Percentiles rank a stretch among this genome's conserved stretches.
phyloP scores from a whole-genome alignment of 2,329 filamentous ascomycete species.

The Pseudogymnoascus sp. region DNA sequence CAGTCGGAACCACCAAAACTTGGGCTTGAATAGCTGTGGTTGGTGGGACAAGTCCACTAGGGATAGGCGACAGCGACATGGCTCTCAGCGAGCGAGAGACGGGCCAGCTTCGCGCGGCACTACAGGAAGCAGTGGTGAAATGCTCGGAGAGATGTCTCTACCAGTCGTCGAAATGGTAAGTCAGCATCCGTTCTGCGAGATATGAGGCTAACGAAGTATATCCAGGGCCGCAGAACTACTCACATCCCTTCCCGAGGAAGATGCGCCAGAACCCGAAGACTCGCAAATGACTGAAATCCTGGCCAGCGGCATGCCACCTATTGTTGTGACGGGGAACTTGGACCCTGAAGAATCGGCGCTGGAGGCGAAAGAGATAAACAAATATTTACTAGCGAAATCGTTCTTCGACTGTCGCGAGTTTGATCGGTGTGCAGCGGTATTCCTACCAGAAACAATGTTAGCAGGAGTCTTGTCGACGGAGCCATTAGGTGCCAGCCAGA shows the following conservation, averaged over 20 bases:
- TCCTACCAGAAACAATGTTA: conserved; percentile 75
- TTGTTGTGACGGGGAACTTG: conserved; percentile 48
- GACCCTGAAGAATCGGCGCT: conserved; percentile 69
- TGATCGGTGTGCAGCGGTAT: conserved; percentile 85
- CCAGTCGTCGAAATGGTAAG: conserved; percentile 90
- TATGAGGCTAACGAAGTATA: conserved; percentile 18
- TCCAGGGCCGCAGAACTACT: conserved; percentile 88
- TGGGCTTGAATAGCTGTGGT: neutral
- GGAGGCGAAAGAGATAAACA: conserved; percentile 72
- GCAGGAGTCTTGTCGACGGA: conserved; percentile 52
- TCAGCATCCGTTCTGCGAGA: neutral
- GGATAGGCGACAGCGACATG: conserved; percentile 35
- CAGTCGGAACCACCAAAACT: neutral
- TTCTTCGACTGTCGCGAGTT: conserved; percentile 94
- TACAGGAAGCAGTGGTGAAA: conserved; percentile 81
- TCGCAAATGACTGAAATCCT: conserved; percentile 51
- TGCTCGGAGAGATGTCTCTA: conserved; percentile 95
- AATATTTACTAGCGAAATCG: conserved; percentile 84
- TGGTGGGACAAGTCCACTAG: neutral
- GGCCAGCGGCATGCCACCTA: conserved; percentile 44
- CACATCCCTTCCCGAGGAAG: conserved; percentile 64
- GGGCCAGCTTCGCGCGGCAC: conserved; percentile 50
- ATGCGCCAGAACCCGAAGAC: conserved; percentile 48
- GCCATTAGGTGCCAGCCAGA: conserved; percentile 33
- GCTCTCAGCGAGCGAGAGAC: conserved; percentile 50